Base-by-base conservation (phyloP, 2,329 filamentous ascomycete species). In the Dothidotthia symphoricarpi region DNA sequence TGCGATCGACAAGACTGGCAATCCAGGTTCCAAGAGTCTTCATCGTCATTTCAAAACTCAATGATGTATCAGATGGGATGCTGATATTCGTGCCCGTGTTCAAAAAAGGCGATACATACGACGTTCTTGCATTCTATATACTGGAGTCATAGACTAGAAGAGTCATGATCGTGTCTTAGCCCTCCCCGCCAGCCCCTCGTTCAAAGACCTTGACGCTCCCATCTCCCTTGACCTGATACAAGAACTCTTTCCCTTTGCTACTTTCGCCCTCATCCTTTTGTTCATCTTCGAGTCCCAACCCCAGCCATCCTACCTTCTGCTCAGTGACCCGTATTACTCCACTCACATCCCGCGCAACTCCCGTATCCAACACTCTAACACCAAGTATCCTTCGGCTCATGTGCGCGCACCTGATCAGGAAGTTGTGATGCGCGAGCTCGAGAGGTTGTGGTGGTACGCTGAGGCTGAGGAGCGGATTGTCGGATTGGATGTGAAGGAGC, bases 271-370 rank as follows among this genome's bases (percentile, higher is more conserved):
- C 44, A 3, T 32, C 32, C 47, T 13, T 51, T 64, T 48, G 68
- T 47, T 45, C 48, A 12, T 44, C 54, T 12, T 53, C 53, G 4
- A 54, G 36, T 3, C 49, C 56, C 8, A 53, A 26, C 11, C 46
- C 55, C 47, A 66, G 44, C 70, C 58, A 55, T 37, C 38, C 54
- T 4, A 51, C 36, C 6, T 42, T 59, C 19, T 61, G 61, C 12
- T 66, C 75, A 13, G 85, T 90, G 33, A 93, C 75, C 50, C 89
- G 78, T 47, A 96, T 59, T 28, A 95, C 88, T 3, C 91, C 91
- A 68, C 87, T 95, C 22, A 97, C 87, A 67, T 96, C 91, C 61
- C 78, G 83, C 46, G 91, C 90, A n/a, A 83, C 82, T 1, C 91
- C 91, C 0, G 89, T 95, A 59, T 95, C 89, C 44, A 97, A 67